These are phyloP conservation scores for Moniliophthora roreri DNA, from an alignment of 1,284 basidiomycete genomes.

Conservation along the genomic window DNA sequence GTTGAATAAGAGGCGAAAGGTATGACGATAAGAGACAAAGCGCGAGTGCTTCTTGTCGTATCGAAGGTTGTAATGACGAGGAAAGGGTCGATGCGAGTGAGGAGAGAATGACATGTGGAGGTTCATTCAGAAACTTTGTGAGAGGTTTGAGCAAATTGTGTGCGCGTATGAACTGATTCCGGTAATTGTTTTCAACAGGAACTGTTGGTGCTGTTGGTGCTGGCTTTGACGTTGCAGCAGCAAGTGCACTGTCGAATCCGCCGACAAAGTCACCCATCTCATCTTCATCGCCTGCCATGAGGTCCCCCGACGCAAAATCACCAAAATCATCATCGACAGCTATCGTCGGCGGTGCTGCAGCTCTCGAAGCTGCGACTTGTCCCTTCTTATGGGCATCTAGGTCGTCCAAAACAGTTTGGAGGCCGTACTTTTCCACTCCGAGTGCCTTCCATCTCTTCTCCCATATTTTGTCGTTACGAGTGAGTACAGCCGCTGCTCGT, in stretches of 20 bases:
- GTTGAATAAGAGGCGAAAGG: slow-evolving; percentile 65
- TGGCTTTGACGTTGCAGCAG: slow-evolving; percentile 18
- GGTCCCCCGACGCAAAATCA: slow-evolving; percentile 66
- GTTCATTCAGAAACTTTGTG: slow-evolving; percentile 50
- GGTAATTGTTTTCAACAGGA: slow-evolving; percentile 24
- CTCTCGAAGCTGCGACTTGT: slow-evolving; percentile 35
- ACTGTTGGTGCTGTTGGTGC: slow-evolving; percentile 22
- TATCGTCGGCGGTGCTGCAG: slow-evolving; percentile 53
- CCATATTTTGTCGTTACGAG: slow-evolving; percentile 76
- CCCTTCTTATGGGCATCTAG: slow-evolving; percentile 49
- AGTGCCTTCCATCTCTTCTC: slow-evolving; percentile 66
- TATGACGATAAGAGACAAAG: slow-evolving; percentile 74
- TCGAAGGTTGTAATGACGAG: slow-evolving; percentile 31
- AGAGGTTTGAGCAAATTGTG: slow-evolving; percentile 64
- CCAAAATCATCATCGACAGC: slow-evolving; percentile 87
- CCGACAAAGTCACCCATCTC: slow-evolving; percentile 63
- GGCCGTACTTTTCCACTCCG: slow-evolving; percentile 43
- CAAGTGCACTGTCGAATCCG: slow-evolving; percentile 24
- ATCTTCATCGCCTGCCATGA: slow-evolving; percentile 35
- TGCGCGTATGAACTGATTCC: slow-evolving; percentile 61
- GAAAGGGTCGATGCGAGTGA: slow-evolving; percentile 40
- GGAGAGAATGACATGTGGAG: slow-evolving; percentile 57
- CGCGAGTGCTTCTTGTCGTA: slow-evolving; percentile 55
- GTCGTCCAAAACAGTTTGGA: slow-evolving; percentile 57
- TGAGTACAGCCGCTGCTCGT: slow-evolving; percentile 64